Evolutionary conservation across 192 early-diverging fungal species (phyloP).

Genomic region (Coemansia sp.): DNA sequence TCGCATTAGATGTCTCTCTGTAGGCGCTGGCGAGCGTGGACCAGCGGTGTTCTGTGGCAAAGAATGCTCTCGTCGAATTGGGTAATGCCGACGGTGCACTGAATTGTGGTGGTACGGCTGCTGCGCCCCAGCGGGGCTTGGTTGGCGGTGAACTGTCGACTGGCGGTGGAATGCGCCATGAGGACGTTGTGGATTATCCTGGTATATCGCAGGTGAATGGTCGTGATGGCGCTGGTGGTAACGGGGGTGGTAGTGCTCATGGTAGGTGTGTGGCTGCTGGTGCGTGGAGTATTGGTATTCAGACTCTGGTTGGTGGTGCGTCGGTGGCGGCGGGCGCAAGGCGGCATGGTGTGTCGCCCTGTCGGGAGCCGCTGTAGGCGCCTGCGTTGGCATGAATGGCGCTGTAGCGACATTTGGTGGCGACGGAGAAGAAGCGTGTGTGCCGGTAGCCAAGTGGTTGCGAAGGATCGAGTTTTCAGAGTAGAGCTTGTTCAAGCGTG

Average conservation of each 20-base stretch:
- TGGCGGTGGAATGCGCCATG: not conserved
- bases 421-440: constrained; percentile 22
- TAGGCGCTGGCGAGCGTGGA: constrained; percentile 10
- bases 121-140: not conserved
- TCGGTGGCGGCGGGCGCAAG: constrained; percentile 11
- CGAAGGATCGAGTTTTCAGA: constrained; percentile 34
- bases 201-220: not conserved
- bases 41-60: constrained; percentile 9
- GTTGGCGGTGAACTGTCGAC: not conserved
- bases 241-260: not conserved
- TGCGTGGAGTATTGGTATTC: constrained; percentile 6
- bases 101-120: constrained; percentile 15
- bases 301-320: not conserved
- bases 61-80: constrained; percentile 24
- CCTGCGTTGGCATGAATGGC: constrained; percentile 21
- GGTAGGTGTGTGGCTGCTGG: constrained; percentile 1
- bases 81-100: constrained; percentile 5
- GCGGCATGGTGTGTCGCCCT: not conserved
- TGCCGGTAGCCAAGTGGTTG: constrained; percentile 21
- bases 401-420: constrained; percentile 11
- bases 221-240: not conserved
- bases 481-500: constrained; percentile 23
- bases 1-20: not conserved
- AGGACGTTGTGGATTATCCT: constrained; percentile 1
- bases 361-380: not conserved